Evolutionary conservation across 306 rosid species (phyloP).

Genomic region (Cyclanthera cordifolia): DNA sequence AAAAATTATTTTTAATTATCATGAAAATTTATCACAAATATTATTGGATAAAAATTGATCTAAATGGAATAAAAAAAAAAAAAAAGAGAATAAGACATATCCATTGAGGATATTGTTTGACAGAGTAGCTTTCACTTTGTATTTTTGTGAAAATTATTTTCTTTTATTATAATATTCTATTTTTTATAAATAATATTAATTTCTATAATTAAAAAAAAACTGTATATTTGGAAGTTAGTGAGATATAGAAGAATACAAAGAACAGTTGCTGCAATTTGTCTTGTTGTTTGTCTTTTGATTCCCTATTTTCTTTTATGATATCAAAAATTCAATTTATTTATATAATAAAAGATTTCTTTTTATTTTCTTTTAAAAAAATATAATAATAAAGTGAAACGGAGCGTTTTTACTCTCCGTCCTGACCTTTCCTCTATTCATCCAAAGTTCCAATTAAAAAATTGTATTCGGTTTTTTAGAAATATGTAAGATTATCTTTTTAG

Average conservation of each 20-base stretch:
- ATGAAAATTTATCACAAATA: neutral
- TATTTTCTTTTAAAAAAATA: too few species aligned
- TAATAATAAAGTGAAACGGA: neutral
- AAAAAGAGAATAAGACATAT: neutral
- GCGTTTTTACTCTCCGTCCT: neutral
- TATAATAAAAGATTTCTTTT: neutral
- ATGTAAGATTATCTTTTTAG: neutral
- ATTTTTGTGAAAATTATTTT: constrained; percentile 23
- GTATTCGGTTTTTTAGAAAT: neutral
- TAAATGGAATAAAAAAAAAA: neutral
- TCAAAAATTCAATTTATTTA: neutral
- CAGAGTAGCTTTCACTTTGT: constrained; percentile 40
- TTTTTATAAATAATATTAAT: constrained; percentile 11
- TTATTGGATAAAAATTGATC: constrained; percentile 5
- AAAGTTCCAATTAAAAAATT: neutral
- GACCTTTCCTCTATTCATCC: neutral
- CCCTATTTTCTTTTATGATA: constrained; percentile 31
- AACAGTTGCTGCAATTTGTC: constrained; percentile 25
- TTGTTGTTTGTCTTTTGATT: constrained; percentile 34
- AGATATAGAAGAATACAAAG: constrained; percentile 15
- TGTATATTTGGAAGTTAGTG: constrained; percentile 64
- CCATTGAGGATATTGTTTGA: constrained; percentile 45
- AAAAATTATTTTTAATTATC: too few species aligned
- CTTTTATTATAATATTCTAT: constrained; percentile 17
- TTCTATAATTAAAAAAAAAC: constrained; percentile 29